Base-by-base conservation (phyloP, 106 monocot species). In the Phalaenopsis aphrodite region DNA sequence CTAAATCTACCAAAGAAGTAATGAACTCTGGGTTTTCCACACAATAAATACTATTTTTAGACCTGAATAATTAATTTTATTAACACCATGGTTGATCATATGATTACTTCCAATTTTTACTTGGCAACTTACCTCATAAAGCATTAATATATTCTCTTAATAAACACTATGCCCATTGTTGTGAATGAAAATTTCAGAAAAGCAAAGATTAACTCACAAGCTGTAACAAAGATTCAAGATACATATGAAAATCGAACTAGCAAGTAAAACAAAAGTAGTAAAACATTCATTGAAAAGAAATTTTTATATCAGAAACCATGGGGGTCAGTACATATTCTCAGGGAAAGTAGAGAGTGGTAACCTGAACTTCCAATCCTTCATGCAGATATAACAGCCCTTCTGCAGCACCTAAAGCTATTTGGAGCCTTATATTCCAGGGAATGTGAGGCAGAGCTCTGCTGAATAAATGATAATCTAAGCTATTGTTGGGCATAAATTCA, bases 401-500 rank as follows among this genome's bases (percentile, higher is more conserved):
- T 38, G 94, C 94, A 66, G 87, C 89, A 73, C 85, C 89, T 77
- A 90, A 80, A 9, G 80, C 87, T 71, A 94, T 91, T 21, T 85
- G 38, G 14, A 94, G 77, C 87, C 94, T 91, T n/a, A 46, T 61
- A 16, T 80, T 77, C 94, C 94, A 94, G 38, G 83, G 85, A 80
- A 94, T 81, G 11, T 78, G 14, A 80, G 79, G 80, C 66, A 78
- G 82, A 46, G 83, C 78, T 78, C 58, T 84, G 57, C 91, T 91
- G 58, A 94, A 91, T 56, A 94, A 85, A 83, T 94, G 94, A 80
- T 89, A 83, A 23, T 91, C 94, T 81, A 94, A 82, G 37, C 76
- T 94, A 79, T 91, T 94, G 56, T 94, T 94, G 38, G 90, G 84
- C 85, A 94, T 81, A 72, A 78, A 94, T 81, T 91, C 91, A 55